phyloP scores from a whole-genome alignment of 108 stramenopile species.

The Chaetoceros muelleri region DNA sequence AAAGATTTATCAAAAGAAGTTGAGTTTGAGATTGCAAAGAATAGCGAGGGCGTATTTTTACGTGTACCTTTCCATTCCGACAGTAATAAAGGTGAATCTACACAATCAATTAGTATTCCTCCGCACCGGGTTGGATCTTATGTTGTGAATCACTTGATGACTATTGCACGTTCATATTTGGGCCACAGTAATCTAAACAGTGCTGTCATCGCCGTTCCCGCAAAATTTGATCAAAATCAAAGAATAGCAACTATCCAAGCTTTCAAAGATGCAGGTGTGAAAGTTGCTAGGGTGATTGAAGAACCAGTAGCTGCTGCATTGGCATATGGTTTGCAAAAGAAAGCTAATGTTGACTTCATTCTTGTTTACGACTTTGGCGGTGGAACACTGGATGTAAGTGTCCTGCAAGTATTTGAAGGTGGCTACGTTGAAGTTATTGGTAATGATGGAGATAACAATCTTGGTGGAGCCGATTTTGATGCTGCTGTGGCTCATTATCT shows the following conservation, averaged over 20 bases:
- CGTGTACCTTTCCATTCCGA: constrained; percentile 2
- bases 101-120: constrained; percentile 17
- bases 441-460: constrained; percentile 84
- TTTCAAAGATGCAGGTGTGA: constrained; percentile 71
- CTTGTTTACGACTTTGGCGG: constrained; percentile 98
- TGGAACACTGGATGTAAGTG: constrained; percentile 91
- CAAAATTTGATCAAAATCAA: constrained; percentile 87
- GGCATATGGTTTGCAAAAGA: constrained; percentile 92
- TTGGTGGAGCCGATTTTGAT: constrained; percentile 90
- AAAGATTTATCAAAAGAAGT: constrained; percentile 48
- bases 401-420: constrained; percentile 83
- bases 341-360: constrained; percentile 88
- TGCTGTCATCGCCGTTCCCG: constrained; percentile 94
- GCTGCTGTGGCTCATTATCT: constrained; percentile 68
- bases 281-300: constrained; percentile 77
- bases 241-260: constrained; percentile 68
- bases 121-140: constrained; percentile 70
- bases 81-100: not conserved
- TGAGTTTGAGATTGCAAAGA: constrained; percentile 40
- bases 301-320: constrained; percentile 95
- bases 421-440: constrained; percentile 90
- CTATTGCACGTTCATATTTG: constrained; percentile 53
- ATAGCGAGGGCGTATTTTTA: constrained; percentile 9
- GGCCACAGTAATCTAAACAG: constrained; percentile 83
- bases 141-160: constrained; percentile 62